Evolutionary conservation across 805 yeast genomes (phyloP), one percentile per base, ranked within the genome.

Genomic region (Hanseniaspora nectarophila): DNA sequence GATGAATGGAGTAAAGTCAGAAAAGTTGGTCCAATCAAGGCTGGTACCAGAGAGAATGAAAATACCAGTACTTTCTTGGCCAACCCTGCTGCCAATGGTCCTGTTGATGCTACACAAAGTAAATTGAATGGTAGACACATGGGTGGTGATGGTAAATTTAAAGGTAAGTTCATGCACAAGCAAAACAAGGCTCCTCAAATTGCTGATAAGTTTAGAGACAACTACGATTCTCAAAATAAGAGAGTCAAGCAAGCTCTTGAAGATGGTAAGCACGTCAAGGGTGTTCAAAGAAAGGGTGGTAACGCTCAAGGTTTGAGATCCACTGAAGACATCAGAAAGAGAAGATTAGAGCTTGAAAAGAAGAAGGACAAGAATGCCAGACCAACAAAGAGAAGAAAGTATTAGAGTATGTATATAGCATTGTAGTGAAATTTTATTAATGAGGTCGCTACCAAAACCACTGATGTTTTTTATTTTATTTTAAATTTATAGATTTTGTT

Each of bases 151-250:
- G 66, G 66, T n/a, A 61, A 61, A 29, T 54, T 59, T 39, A 54
- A 73, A 34, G 75, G 76, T 54, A 68, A 75, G 58, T 86, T 78
- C 73, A 79, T 79, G 67, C 97, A 92, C 64, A 79, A 80, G 56
- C 77, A 76, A 61, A 70, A 70, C 44, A 75, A 76, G 55, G 89
- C 96, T 2, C 99, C 99, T 38, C 85, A 80, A 63, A 68, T 81
- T 38, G 96, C 98, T n/a, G 97, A 88, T 62, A 87, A 77, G 67
- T 79, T 72, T 59, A 79, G 97, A 69, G 96, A 89, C 62, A 89
- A 92, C 67, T 92, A 77, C 68, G 75, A 79, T 55, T 73, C 73
- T 57, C 96, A 90, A 65, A 80, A 84, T 77, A 80, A 80, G 71
- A 82, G 84, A 69, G 90, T 85, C 45, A 78, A 77, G 50, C 78